Evolutionary conservation across 306 rosid genomes (phyloP), one percentile per base, ranked within the genome.

Genomic region (Datisca glomerata): DNA sequence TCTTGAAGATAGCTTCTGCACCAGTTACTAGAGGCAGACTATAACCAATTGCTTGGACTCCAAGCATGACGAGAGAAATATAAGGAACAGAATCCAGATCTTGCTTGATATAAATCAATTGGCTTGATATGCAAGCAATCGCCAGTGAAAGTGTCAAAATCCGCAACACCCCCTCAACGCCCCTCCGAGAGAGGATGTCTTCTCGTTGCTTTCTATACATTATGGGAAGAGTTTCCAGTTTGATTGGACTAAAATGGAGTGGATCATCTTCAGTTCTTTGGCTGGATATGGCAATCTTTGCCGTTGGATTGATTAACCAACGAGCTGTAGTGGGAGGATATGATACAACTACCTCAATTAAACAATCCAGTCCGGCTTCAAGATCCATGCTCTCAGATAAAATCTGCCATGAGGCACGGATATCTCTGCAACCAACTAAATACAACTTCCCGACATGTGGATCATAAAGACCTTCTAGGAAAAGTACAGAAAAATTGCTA

Each of bases 381-480:
- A 83, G 86, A 69, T 77, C 83, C 68, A 58, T 63, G 71, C 89
- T 74, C 19, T 70, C 74, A 20, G 47, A 60, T 29, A 83, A 61
- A 45, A 80, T 64, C 44, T 72, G 56, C 95, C 97, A 73, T 0
- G 93, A 77, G 25, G 89, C 83, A 49, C 83, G 65, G 53, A 80
- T 78, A 28, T 80, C 93, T 60, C 93, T 72, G 66, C 97, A 89
- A 37, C 94, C 95, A 43, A 89, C 57, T 45, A 89, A 70, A 69
- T 83, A 89, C 94, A 80, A 76, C 57, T 74, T 67, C 24, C 95
- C 94, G 29, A 67, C 80, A 31, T 43, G 91, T 31, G 80, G 93
- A 24, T 89, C 91, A 50, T 83, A 83, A 45, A 80, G 64, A 47
- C 97, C 97, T 63, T 89, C 97, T 41, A 89, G 55, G 59, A 68